phyloP scores from a whole-genome alignment of 2,329 filamentous ascomycete species.

The Clonostachys sp. region DNA sequence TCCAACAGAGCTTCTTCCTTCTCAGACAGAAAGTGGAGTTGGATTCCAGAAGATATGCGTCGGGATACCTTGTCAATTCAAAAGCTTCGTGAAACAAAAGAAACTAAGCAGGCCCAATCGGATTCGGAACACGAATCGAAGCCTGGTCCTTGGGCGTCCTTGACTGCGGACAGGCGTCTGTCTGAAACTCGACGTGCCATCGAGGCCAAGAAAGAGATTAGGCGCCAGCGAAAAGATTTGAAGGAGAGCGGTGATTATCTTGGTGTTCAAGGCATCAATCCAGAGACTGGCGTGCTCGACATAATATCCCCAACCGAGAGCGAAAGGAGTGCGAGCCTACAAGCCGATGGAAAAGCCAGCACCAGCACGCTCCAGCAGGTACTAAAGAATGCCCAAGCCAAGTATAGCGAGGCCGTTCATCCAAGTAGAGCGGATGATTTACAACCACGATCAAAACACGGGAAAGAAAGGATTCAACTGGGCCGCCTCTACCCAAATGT shows the following conservation, averaged over 20 bases:
- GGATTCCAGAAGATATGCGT: background rate
- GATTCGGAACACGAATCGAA: background rate
- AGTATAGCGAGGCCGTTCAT: constrained; percentile 23
- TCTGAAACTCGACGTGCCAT: constrained; percentile 11
- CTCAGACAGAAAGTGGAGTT: constrained; percentile 1
- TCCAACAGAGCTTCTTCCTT: background rate
- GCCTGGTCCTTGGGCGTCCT: background rate
- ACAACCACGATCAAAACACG: constrained; percentile 25
- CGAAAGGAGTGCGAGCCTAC: constrained; percentile 23
- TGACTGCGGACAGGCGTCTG: constrained; percentile 5
- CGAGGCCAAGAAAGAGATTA: constrained; percentile 21
- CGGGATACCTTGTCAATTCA: background rate
- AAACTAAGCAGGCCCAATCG: background rate
- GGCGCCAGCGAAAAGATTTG: constrained; percentile 34
- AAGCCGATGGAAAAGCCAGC: constrained; percentile 22
- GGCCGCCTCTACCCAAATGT: constrained; percentile 8
- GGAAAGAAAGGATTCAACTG: constrained; percentile 34
- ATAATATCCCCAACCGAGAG: constrained; percentile 44
- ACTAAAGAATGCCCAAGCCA: constrained; percentile 24
- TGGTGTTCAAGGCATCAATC: constrained; percentile 54
- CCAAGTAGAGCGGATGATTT: too few species aligned
- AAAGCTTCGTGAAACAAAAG: background rate
- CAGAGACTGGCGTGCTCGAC: constrained; percentile 48
- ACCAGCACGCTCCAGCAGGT: constrained; percentile 21
- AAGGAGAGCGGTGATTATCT: constrained; percentile 54